A percentile compares a stretch with the other conserved stretches of the same genome.
Evolutionary conservation across 164 flowering plant genomes (phyloP).

Genomic region (Kalanchoe fedtschenkoi): DNA sequence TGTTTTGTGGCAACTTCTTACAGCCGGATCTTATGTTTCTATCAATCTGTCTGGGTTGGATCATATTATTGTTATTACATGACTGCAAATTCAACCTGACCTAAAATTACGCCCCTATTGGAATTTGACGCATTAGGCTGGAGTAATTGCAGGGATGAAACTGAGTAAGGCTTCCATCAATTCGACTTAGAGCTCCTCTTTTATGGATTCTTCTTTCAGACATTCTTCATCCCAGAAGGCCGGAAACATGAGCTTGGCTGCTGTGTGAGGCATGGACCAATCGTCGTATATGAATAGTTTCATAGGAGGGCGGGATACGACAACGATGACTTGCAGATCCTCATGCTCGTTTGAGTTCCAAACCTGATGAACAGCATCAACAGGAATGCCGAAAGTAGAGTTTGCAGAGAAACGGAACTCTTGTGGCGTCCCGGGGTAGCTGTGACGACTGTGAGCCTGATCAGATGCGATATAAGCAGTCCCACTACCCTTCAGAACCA

Average conservation of each 20-base stretch:
- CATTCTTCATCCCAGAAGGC: not conserved
- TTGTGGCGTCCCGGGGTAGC: not conserved
- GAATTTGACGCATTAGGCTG: no score
- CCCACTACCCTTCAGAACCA: not conserved
- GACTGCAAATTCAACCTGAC: no score
- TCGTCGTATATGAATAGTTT: not conserved
- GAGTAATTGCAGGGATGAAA: no score
- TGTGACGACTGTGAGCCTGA: no score
- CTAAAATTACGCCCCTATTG: no score
- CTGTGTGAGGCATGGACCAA: not conserved
- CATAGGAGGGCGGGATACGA: not conserved
- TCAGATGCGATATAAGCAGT: not conserved
- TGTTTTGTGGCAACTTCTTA: no score
- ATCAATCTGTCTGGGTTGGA: no score
- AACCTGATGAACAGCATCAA: not conserved
- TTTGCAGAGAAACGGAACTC: not conserved
- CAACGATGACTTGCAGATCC: not conserved
- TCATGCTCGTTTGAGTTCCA: not conserved
- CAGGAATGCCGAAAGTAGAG: not conserved
- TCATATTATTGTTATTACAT: no score
- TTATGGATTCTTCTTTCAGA: not conserved
- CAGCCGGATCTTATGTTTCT: no score
- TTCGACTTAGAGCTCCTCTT: not conserved
- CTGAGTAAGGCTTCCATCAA: no score
- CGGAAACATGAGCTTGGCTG: not conserved